Evolutionary conservation across 805 yeast species (phyloP), one percentile per base, ranked within the genome.

Genomic region (Candida andamanensis): DNA sequence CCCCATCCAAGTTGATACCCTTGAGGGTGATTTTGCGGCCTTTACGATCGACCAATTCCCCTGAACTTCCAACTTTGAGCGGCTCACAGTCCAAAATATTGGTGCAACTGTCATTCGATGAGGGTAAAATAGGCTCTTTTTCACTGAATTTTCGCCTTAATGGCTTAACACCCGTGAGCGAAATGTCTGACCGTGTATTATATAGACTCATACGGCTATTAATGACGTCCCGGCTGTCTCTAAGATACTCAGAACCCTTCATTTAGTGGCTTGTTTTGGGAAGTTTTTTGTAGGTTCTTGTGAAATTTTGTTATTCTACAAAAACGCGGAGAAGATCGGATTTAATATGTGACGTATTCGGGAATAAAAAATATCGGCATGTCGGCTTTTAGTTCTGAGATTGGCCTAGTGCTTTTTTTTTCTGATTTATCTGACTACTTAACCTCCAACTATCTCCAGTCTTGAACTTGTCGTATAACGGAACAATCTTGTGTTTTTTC

Each of bases 1-100:
- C 72, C 0, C 84, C 80, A 41, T 86, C 95, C 14, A 87, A 52
- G 51, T 89, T 87, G 40, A 87, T 81, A 1, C 97, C 97, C 44
- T 81, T 76, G 18, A 87, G 58, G 9, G 69, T 66, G 9, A 86
- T 61, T n/a, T 63, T 62, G 25, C 92, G 60, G 1, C 85, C 86
- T 1, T 44, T 38, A 40, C 77, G 76, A 35, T 62, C 65, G 2
- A 74, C 58, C 50, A 89, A 77, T 37, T 71, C 63, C 4, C 92
- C 95, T 15, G 61, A 32, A 3, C 37, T 45, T 31, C 50, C 49
- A 5, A 50, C 42, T 21, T 37, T 35, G 13, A 55, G 37, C 10
- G 40, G 42, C n/a, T 36, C 32, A 34, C 61, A 56, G 11, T 46
- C 48, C 13, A 52, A 26, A 3, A 48, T 37, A 16, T 13, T 34